Percentiles rank a stretch among this genome's conserved stretches.
Conservation (phyloP, 768 basidiomycete genomes). For the Boletus tylopilopsis region DNA sequence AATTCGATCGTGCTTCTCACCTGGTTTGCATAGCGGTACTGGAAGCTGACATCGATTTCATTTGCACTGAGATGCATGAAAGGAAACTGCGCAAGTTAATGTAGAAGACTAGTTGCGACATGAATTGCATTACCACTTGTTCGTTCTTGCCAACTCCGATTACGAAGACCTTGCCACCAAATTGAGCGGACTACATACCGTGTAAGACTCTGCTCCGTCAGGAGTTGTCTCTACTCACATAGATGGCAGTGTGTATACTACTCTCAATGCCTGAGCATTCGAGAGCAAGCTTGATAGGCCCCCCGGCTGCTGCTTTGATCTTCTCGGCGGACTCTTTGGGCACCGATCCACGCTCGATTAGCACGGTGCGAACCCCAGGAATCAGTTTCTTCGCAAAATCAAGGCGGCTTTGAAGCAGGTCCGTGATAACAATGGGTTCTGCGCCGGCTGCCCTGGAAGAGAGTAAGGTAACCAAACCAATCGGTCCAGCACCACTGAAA, state of each 20-base stretch:
- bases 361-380: conserved; percentile 54
- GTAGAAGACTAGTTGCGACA: background rate
- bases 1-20: conserved; percentile 20
- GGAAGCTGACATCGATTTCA: conserved; percentile 66
- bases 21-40: conserved; percentile 68
- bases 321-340: conserved; percentile 49
- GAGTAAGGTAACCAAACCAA: conserved; percentile 58
- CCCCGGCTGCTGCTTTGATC: conserved; percentile 50
- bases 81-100: conserved; percentile 44
- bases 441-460: conserved; percentile 67
- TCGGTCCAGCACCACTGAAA: conserved; percentile 61
- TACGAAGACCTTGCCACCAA: conserved; percentile 66
- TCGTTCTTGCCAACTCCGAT: conserved; percentile 68
- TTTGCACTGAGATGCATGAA: conserved; percentile 72
- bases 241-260: conserved; percentile 56
- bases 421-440: conserved; percentile 67
- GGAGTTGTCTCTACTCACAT: conserved; percentile 35
- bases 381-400: conserved; percentile 63
- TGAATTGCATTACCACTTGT: conserved; percentile 41
- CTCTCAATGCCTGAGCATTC: conserved; percentile 66
- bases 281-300: conserved; percentile 47
- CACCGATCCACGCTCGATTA: conserved; percentile 45
- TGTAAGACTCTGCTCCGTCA: background rate
- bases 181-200: conserved; percentile 49
- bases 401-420: conserved; percentile 60